A percentile compares a stretch with the other conserved stretches of the same genome.
Conservation (phyloP, 768 basidiomycete species). For the Rhodotorula sphaerocarpa region DNA sequence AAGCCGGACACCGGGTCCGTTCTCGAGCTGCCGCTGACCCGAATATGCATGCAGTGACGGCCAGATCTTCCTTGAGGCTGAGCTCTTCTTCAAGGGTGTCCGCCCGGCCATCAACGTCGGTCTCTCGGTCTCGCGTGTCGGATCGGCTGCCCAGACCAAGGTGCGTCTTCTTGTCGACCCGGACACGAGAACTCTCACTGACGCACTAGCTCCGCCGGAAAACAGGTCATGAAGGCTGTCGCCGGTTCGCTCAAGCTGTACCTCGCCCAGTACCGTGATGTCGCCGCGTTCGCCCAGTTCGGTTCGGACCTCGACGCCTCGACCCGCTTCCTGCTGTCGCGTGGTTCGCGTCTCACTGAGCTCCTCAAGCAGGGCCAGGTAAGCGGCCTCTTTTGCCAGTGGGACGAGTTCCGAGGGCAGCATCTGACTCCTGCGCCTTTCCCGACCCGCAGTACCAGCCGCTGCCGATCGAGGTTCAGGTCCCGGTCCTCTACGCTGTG, state of each 20-base stretch:
- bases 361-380: conserved; percentile 90
- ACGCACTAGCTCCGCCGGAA: conserved; percentile 37
- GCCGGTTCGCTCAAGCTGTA: conserved; percentile 99
- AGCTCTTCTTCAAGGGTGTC: conserved; percentile 99
- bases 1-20: no score
- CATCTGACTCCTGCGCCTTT: not conserved
- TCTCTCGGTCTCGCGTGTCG: conserved; percentile 99
- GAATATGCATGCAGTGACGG: conserved; percentile 53
- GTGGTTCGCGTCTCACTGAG: conserved; percentile 98
- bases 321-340: conserved; percentile 90
- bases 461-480: conserved; percentile 74
- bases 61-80: conserved; percentile 94
- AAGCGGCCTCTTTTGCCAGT: conserved; percentile 34
- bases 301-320: conserved; percentile 99
- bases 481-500: conserved; percentile 51
- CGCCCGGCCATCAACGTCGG: conserved; percentile 99
- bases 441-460: conserved; percentile 50
- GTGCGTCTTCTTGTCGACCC: conserved; percentile 40
- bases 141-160: conserved; percentile 98
- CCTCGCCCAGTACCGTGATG: conserved; percentile 99
- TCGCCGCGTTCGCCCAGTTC: conserved; percentile 98
- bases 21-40: not conserved
- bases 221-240: conserved; percentile 99
- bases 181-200: not conserved
- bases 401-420: no score